Evolutionary conservation across 1,284 basidiomycete species (phyloP).

Genomic region (Meira miltonrushii): DNA sequence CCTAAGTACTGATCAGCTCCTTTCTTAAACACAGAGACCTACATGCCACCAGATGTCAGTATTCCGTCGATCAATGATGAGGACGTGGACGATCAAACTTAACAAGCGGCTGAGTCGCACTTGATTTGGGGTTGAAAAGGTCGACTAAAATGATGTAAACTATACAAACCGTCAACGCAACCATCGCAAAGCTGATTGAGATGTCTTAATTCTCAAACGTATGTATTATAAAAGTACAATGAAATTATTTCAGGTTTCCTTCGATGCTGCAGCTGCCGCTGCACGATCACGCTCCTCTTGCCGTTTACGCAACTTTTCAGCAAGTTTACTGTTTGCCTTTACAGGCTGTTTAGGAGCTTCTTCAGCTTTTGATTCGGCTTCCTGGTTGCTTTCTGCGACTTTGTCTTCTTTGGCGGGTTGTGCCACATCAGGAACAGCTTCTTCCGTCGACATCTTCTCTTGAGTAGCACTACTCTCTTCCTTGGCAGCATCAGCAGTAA

Average conservation of each 20-base stretch:
- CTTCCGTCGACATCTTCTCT: too few relatives aligned
- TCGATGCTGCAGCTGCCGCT: neutral
- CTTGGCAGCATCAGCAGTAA: neutral
- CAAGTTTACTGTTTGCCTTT: neutral
- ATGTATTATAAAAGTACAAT: constrained; percentile 2
- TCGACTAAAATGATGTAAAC: neutral
- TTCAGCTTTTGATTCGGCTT: too few relatives aligned
- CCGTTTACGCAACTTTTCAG: neutral
- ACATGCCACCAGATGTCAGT: neutral
- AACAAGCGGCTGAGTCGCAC: neutral
- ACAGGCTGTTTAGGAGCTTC: too few relatives aligned
- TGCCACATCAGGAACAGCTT: too few relatives aligned
- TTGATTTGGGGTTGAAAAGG: neutral
- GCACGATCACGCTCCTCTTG: neutral
- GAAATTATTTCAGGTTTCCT: neutral
- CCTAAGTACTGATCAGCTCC: neutral
- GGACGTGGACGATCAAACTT: neutral
- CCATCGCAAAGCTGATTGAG: neutral
- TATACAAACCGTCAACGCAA: neutral
- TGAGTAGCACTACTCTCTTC: too few relatives aligned
- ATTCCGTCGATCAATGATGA: constrained; percentile 2
- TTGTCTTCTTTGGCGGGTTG: too few relatives aligned
- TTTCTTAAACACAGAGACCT: neutral
- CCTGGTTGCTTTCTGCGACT: too few relatives aligned
- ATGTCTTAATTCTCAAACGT: neutral